Evolutionary conservation across 768 basidiomycete genomes (phyloP), one percentile per base, ranked within the genome.

Genomic region (Suillus clintonianus): DNA sequence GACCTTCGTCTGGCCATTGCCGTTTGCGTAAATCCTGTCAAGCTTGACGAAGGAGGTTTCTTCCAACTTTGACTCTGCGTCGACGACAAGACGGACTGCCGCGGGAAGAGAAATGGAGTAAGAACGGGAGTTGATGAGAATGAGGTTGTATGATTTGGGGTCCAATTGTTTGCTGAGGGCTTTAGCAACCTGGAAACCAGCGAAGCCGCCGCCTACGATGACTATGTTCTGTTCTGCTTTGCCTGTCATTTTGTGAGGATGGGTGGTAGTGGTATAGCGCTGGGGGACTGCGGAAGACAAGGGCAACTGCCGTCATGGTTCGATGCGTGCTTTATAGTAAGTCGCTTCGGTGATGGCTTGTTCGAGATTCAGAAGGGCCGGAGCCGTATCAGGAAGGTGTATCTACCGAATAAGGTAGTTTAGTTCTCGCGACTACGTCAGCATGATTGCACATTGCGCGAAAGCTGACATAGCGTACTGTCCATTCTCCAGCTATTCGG

Each of bases 131-230:
- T 80, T 83, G 64, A 92, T 76, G 65, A 91, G 81, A 62, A 86
- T 74, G 62, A 91, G 70, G 64, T 81, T 79, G 73, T 84, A 81
- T 42, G 78, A 79, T 10, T 76, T 69, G 0, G 80, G 62, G 71
- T 86, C 79, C 65, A 90, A 81, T 50, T 79, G 80, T 13, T 77
- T 70, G 4, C 86, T 83, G 62, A 91, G 85, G 2, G 70, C 71
- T 32, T 81, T 79, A 2, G 81, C 82, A 57, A 83, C 65, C 11
- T 77, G 66, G 34, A 77, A 73, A 14, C 89, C 89, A 1, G 80
- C 81, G 19, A 10, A 65, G n/a, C 74, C 77, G 57, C 86, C 89
- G 34, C 85, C 89, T 48, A 87, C 86, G 58, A 89, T 75, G 65
- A 89, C 76, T 37, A 89, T 78, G 66, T 80, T 71, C 63, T 73